Evolutionary conservation across 106 monocot species (phyloP), one percentile per base, ranked within the genome.

Genomic region (Acorus calamus): DNA sequence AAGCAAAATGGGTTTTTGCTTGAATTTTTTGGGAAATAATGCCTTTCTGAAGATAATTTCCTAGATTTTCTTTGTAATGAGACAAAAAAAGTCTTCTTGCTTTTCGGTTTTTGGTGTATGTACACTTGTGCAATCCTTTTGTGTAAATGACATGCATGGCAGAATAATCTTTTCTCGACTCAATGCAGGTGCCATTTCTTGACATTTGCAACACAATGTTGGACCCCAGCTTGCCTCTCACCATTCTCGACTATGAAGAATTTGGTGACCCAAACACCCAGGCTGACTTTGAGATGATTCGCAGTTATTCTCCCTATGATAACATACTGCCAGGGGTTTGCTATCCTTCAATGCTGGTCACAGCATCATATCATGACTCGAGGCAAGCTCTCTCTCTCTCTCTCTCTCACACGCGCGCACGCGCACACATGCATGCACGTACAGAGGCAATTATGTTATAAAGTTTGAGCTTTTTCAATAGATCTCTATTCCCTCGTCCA

Each of bases 141-240:
- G n/a, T n/a, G n/a, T n/a, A n/a, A n/a, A n/a, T n/a, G n/a, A n/a
- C n/a, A n/a, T n/a, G n/a, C n/a, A n/a, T n/a, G n/a, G 28, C 28
- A 28, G 28, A 28, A 28, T 64, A 8, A 8, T 50, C 0, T 14
- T 66, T 44, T 66, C 50, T 8, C 51, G 11, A 53, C 11, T 72
- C 66, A 14, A 77, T 57, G 52, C 81, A 96, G 94, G 96, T 98
- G 57, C 96, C 96, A 55, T 98, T 98, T 83, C 82, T 98, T 66
- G 96, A 98, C 79, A 75, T 92, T 51, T 85, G 80, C 83, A 91
- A 81, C 60, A 91, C 96, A 56, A 74, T 98, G 85, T 65, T 91
- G 71, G 78, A 98, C 71, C 76, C 87, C n/a, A 79, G 57, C 65
- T 76, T 98, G 62, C 96, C 96, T 60, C 85, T 98, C 49, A 92